Evolutionary conservation across 1,139 yeast species (phyloP).

Genomic region (Kodamaea arcana): DNA sequence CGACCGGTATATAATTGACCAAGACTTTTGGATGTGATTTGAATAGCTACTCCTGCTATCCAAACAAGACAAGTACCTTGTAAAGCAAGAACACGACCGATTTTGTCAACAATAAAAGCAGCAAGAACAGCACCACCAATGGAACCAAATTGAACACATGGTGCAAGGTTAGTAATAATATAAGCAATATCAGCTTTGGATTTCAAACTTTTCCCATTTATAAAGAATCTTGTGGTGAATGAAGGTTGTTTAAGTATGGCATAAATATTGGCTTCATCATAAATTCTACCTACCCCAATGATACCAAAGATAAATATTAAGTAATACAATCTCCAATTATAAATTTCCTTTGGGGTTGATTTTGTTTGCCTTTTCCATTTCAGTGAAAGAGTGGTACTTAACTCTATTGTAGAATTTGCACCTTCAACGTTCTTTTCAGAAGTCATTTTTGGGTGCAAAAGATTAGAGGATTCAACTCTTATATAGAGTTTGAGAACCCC

Average conservation of each 20-base stretch:
- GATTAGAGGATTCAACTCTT: no score
- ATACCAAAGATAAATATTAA: conserved; percentile 53
- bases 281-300: conserved; percentile 39
- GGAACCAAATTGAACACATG: conserved; percentile 62
- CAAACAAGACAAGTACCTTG: conserved; percentile 44
- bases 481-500: no score
- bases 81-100: conserved; percentile 54
- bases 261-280: conserved; percentile 52
- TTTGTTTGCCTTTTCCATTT: conserved; percentile 15
- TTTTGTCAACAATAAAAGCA: conserved; percentile 44
- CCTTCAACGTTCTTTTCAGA: no score
- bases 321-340: conserved; percentile 45
- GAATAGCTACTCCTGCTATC: conserved; percentile 47
- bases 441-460: no score
- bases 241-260: conserved; percentile 44
- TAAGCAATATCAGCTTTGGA: conserved; percentile 36
- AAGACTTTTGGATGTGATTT: conserved; percentile 39
- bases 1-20: conserved; percentile 58
- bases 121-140: conserved; percentile 59
- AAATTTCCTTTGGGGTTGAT: conserved; percentile 45
- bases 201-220: conserved; percentile 39
- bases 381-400: no score
- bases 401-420: no score
- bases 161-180: conserved; percentile 50
- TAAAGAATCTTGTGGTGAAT: conserved; percentile 46